Percentiles rank a stretch among this genome's conserved stretches.
These are phyloP conservation scores for Ustilago trichophora DNA, from an alignment of 1,284 basidiomycete species.

Conservation along the genomic window DNA sequence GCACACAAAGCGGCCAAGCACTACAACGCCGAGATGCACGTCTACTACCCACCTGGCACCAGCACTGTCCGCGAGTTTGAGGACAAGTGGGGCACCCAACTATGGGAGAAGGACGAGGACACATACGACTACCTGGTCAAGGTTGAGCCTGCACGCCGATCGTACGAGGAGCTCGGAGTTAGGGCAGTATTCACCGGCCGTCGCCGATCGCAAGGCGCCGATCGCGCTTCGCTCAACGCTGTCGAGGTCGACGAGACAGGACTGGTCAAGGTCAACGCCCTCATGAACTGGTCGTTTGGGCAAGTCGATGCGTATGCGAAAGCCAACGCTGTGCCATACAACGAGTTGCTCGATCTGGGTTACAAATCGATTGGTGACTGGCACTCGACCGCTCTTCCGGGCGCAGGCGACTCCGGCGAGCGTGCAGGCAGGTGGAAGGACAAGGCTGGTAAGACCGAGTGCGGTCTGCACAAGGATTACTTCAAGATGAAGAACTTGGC, in stretches of 20 bases:
- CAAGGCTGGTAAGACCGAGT: constrained; percentile 86
- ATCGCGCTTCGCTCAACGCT: constrained; percentile 81
- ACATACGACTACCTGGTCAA: constrained; percentile 93
- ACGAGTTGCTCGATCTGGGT: constrained; percentile 86
- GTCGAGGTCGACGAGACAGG: constrained; percentile 92
- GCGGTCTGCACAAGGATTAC: constrained; percentile 78
- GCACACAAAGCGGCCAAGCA: constrained; percentile 80
- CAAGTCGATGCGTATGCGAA: constrained; percentile 87
- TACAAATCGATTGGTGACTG: constrained; percentile 96
- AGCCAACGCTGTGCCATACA: constrained; percentile 84
- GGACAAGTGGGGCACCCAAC: constrained; percentile 77
- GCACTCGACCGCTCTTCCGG: constrained; percentile 83
- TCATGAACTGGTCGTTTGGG: constrained; percentile 87
- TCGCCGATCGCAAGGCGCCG: constrained; percentile 88
- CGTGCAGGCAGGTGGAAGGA: constrained; percentile 91
- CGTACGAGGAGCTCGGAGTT: constrained; percentile 83
- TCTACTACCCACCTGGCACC: constrained; percentile 82
- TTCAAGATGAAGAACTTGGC: constrained; percentile 63
- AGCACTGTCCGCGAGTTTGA: constrained; percentile 80
- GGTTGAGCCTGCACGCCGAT: constrained; percentile 90
- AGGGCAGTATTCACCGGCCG: constrained; percentile 92
- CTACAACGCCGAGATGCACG: constrained; percentile 79
- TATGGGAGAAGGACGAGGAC: constrained; percentile 90
- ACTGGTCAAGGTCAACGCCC: constrained; percentile 91
- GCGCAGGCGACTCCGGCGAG: constrained; percentile 73